These are phyloP conservation scores for Pseudonectria foliicola DNA, from an alignment of 2,329 filamentous ascomycete species.

Conservation along the genomic window DNA sequence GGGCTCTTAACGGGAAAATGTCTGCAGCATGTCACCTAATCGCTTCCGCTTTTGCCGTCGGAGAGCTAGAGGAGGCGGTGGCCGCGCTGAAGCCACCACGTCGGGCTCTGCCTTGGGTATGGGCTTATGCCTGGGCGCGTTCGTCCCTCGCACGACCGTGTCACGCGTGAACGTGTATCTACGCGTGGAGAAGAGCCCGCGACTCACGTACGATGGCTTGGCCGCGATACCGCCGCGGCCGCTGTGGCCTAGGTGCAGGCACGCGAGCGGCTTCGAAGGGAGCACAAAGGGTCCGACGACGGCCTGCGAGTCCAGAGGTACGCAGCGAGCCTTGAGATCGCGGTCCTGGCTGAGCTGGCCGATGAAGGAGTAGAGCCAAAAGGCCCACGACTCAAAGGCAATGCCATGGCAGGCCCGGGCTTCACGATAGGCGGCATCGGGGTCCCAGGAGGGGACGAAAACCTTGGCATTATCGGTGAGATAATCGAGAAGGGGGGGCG, in stretches of 20 bases:
- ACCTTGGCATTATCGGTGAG: conserved; percentile 27
- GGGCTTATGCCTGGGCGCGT: conserved; percentile 1
- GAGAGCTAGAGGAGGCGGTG: conserved; percentile 13
- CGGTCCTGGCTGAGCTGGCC: conserved; percentile 30
- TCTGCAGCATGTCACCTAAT: conserved; percentile 28
- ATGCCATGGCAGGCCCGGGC: conserved; percentile 26
- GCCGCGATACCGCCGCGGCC: conserved; percentile 27
- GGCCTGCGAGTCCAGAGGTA: conserved; percentile 19
- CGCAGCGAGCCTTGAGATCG: conserved; percentile 23
- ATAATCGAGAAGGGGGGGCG: conserved; percentile 27
- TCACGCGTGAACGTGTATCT: conserved; percentile 28
- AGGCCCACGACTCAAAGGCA: conserved; percentile 33
- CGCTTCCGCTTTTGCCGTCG: conserved; percentile 27
- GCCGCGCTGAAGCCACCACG: conserved; percentile 8
- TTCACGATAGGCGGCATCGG: conserved; percentile 22
- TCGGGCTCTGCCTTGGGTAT: conserved; percentile 9
- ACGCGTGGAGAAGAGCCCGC: conserved; percentile 27
- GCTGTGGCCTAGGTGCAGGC: conserved; percentile 31
- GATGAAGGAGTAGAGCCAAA: conserved; percentile 35
- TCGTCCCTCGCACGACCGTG: conserved; percentile 3
- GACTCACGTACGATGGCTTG: conserved; percentile 29
- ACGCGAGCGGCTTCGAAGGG: conserved; percentile 32
- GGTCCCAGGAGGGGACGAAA: conserved; percentile 23
- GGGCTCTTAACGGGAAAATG: conserved; percentile 14
- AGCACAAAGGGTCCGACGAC: conserved; percentile 30